Percentiles rank a stretch among this genome's conserved stretches.
These are phyloP conservation scores for Eucalyptus erythrocorys DNA, from an alignment of 345 rosid species.

Conservation along the genomic window DNA sequence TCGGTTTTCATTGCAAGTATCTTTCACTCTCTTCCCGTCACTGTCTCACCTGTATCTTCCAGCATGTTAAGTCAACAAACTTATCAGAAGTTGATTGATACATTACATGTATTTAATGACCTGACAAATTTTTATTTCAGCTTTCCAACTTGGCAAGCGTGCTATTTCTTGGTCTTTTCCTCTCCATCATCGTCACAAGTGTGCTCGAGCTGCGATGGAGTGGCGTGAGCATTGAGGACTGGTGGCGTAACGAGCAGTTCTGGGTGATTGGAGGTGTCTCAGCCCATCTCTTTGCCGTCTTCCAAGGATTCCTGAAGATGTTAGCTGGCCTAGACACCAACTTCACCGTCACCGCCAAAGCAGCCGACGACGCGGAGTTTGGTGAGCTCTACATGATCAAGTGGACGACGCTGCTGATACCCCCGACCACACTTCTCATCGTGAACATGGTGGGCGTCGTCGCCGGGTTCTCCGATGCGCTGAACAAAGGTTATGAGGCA, in stretches of 20 bases:
- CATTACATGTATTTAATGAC: neutral
- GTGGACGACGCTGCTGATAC: slow-evolving; percentile 91
- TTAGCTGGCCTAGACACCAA: slow-evolving; percentile 89
- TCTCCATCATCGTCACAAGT: slow-evolving; percentile 74
- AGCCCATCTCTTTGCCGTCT: slow-evolving; percentile 91
- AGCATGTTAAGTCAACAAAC: neutral
- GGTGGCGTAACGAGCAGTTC: slow-evolving; percentile 95
- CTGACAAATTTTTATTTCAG: slow-evolving; percentile 11
- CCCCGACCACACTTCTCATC: slow-evolving; percentile 84
- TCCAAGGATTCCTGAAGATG: slow-evolving; percentile 93
- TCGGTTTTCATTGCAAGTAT: neutral
- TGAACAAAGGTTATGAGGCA: slow-evolving; percentile 92
- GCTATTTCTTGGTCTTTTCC: slow-evolving; percentile 85
- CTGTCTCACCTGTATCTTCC: neutral
- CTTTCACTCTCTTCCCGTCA: neutral
- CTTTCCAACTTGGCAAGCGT: slow-evolving; percentile 85
- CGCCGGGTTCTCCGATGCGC: slow-evolving; percentile 97
- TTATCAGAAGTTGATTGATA: neutral
- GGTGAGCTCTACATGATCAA: slow-evolving; percentile 89
- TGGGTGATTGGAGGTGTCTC: slow-evolving; percentile 99
- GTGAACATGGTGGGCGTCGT: slow-evolving; percentile 89
- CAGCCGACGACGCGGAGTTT: slow-evolving; percentile 82
- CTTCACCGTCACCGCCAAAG: slow-evolving; percentile 92
- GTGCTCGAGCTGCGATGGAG: slow-evolving; percentile 97
- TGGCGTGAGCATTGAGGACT: slow-evolving; percentile 85